Evolutionary conservation across 2,329 filamentous ascomycete species (phyloP), one percentile per base, ranked within the genome.

Genomic region (Aureobasidium sp.): DNA sequence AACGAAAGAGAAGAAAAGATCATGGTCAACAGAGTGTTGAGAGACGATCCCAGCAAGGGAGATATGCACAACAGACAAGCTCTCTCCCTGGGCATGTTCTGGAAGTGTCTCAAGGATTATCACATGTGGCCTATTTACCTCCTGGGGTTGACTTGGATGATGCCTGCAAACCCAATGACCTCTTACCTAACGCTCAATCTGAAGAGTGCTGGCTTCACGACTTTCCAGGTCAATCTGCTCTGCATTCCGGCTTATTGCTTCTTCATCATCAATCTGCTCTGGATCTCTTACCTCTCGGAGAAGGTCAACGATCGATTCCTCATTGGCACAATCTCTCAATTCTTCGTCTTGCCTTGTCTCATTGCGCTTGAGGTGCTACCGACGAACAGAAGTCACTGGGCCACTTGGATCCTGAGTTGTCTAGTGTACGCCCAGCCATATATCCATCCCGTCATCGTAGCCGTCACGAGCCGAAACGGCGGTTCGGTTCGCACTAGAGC

Each of bases 1-100:
- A 79, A 71, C 6, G 83, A 85, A 62, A 72, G 72, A 2, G 80
- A 87, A 61, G 84, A 86, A 60, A 77, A 80, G 54, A 86, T 87
- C 61, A 81, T 87, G 77, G 76, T 84, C 16, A 87, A 86, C 62
- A 76, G 77, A 21, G 72, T 84, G 21, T 66, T 79, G 10, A 70
- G 77, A 7, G 77, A 79, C 49, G 77, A 79, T 41, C 76, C 77
- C 0, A 74, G 71, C 41, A 81, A 81, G 58, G 78, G 78, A n/a
- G 74, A 74, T 56, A 55, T 82, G 79, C 78, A 81, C 64, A 82
- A 82, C 57, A 70, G 79, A 3, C 76, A 82, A 62, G 75, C 74
- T 0, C 64, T 82, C 5, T 73, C 70, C 0, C 64, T 69, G 0
- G 63, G 59, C 24, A 73, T 78, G 65, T 66, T 81, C 12, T 76